Conservation (phyloP, 345 rosid genomes). For the Pseudoturritis turrita region DNA sequence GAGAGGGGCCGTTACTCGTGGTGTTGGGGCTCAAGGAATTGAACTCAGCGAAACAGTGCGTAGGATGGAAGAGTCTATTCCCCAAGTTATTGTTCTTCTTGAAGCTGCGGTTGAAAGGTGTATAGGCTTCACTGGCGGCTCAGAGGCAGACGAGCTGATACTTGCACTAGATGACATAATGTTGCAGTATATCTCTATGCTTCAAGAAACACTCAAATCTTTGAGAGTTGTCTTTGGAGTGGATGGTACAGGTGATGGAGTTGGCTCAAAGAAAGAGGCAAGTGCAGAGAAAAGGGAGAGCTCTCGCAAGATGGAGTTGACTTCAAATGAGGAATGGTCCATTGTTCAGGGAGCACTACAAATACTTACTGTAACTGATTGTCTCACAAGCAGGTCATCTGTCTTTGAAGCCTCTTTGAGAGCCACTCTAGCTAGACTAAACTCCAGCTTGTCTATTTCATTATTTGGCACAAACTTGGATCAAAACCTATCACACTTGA, state of each 20-base stretch:
- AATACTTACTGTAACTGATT: constrained; percentile 92
- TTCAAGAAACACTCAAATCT: constrained; percentile 92
- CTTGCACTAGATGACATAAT: constrained; percentile 87
- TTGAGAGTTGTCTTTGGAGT: constrained; percentile 89
- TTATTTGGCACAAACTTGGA: constrained; percentile 69
- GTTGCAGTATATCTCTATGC: constrained; percentile 85
- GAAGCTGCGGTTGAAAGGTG: constrained; percentile 98
- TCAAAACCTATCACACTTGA: constrained; percentile 54
- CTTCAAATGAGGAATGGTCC: constrained; percentile 98
- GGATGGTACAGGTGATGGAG: constrained; percentile 53
- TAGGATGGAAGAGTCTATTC: constrained; percentile 98
- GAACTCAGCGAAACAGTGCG: constrained; percentile 97
- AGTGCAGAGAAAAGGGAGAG: constrained; percentile 44
- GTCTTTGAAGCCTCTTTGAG: constrained; percentile 93
- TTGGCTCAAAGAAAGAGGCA: constrained; percentile 56
- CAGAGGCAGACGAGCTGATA: constrained; percentile 93
- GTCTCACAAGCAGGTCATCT: constrained; percentile 89
- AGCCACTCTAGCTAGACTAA: constrained; percentile 86
- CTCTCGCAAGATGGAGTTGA: constrained; percentile 56
- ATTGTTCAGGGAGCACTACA: constrained; percentile 95
- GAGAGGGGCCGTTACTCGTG: constrained; percentile 97
- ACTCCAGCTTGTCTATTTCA: constrained; percentile 77
- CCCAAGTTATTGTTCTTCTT: constrained; percentile 86
- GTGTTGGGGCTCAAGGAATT: constrained; percentile 97
- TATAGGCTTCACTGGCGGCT: constrained; percentile 87